A percentile compares a stretch with the other conserved stretches of the same genome.
Evolutionary conservation across 2,329 filamentous ascomycete genomes (phyloP).

Genomic region (Ophiostoma sp.): DNA sequence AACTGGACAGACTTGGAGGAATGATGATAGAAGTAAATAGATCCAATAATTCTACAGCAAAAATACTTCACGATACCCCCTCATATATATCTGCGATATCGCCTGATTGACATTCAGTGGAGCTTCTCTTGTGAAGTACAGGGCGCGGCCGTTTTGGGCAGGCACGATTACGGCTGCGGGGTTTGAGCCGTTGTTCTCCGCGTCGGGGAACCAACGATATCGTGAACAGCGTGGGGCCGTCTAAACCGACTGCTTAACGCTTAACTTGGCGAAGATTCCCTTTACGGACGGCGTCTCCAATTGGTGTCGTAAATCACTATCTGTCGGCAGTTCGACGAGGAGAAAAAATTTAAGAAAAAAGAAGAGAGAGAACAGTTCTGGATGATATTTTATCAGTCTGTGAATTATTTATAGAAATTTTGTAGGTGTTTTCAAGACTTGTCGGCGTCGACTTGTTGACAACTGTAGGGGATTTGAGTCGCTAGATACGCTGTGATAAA

Average conservation of each 20-base stretch:
- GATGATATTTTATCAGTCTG: background rate
- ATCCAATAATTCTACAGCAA: background rate
- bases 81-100: background rate
- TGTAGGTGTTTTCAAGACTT: background rate
- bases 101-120: background rate
- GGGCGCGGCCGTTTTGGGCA: background rate
- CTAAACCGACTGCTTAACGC: no score
- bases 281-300: background rate
- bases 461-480: background rate
- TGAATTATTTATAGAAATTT: background rate
- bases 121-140: background rate
- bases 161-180: constrained; percentile 6
- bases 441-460: background rate
- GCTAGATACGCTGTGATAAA: no score
- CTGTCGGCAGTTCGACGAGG: background rate
- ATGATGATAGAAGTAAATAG: background rate
- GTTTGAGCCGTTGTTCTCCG: constrained; percentile 5
- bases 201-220: background rate
- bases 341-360: background rate
- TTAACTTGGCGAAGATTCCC: background rate
- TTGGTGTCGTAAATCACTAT: background rate
- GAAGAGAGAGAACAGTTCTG: no score
- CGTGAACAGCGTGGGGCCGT: background rate
- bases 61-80: no score
- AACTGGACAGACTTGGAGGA: background rate